These are phyloP conservation scores for Citrullus amarus DNA, from an alignment of 306 rosid species.

Conservation along the genomic window DNA sequence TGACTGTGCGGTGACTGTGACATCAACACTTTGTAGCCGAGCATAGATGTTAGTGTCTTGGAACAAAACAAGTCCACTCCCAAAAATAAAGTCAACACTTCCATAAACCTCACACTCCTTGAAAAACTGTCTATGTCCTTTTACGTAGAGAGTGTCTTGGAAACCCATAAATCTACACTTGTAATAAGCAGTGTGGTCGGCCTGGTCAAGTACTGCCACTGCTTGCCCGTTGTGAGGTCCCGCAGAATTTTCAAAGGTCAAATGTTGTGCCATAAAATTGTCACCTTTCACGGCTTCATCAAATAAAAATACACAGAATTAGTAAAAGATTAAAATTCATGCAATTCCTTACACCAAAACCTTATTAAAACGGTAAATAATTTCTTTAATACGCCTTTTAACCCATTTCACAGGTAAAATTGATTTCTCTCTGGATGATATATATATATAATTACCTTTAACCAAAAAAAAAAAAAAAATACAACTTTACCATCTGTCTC, in stretches of 20 bases:
- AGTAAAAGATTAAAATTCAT: no score
- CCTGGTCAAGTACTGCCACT: background rate
- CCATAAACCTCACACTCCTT: no score
- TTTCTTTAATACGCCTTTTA: no score
- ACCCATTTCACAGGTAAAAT: no score
- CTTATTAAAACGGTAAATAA: no score
- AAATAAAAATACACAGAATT: background rate
- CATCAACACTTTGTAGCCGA: background rate
- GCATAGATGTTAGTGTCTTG: background rate
- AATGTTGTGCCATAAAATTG: background rate
- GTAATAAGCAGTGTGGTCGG: background rate
- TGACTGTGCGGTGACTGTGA: background rate
- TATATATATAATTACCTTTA: no score
- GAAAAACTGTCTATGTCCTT: background rate
- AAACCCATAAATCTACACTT: background rate
- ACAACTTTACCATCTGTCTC: no score
- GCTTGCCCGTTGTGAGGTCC: background rate
- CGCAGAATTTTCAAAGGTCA: background rate
- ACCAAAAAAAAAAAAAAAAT: no score
- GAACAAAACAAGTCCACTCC: background rate
- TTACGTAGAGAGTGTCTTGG: background rate
- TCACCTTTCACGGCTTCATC: background rate
- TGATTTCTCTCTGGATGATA: no score
- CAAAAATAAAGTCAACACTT: background rate
- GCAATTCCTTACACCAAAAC: no score